A percentile compares a stretch with the other conserved stretches of the same genome.
These are phyloP conservation scores for Lithocarpus polystachyus DNA, from an alignment of 306 rosid species.

Conservation along the genomic window DNA sequence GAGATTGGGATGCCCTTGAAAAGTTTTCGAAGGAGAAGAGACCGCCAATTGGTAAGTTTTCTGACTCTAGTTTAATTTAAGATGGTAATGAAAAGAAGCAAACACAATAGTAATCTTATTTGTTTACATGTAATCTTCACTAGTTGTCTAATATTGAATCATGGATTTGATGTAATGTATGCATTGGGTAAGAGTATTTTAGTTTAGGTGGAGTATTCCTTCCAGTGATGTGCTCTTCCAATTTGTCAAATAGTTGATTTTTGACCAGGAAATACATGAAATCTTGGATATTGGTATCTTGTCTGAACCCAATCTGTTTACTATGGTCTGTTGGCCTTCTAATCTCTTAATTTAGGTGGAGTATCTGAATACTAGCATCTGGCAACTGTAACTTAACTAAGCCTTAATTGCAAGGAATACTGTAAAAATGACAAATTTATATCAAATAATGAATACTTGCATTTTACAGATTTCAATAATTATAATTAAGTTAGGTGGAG, in stretches of 20 bases:
- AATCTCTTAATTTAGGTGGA: neutral
- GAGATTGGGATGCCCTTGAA: conserved; percentile 91
- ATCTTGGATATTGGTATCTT: neutral
- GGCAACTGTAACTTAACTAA: neutral
- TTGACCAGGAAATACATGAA: neutral
- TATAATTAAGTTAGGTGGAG: neutral
- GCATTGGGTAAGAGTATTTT: neutral
- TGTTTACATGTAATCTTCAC: neutral
- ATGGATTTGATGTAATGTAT: neutral
- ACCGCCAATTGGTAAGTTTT: conserved; percentile 78
- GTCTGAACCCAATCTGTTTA: neutral
- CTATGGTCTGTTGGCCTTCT: neutral
- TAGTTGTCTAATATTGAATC: neutral
- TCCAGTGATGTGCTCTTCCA: neutral
- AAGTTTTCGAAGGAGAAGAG: conserved; percentile 90
- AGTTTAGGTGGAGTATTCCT: neutral
- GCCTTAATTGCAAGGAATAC: neutral
- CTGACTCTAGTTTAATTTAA: neutral
- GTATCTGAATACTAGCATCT: neutral
- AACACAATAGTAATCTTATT: neutral
- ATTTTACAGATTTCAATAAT: neutral
- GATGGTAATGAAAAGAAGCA: neutral
- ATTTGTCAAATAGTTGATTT: neutral
- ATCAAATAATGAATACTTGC: no score
- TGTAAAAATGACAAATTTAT: no score